Evolutionary conservation across 202 grass and related monocot species (phyloP).

Genomic region (Brachypodium distachyon): DNA sequence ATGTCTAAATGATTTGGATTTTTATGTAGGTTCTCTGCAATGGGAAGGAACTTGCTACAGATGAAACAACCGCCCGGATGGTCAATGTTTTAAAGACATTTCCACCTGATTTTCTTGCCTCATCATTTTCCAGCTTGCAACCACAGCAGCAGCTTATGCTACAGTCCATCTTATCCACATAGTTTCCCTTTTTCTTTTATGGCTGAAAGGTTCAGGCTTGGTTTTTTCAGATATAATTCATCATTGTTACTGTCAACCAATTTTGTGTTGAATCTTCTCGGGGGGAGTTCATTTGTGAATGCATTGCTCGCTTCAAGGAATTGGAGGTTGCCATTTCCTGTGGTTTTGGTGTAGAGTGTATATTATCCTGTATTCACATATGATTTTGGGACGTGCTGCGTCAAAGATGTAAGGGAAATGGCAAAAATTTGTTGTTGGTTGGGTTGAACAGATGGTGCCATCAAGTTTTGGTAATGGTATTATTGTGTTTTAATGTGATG

Average conservation of each 20-base stretch:
- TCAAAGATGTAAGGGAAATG: conserved; percentile 20
- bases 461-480: conserved; percentile 52
- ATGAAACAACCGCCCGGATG: conserved; percentile 58
- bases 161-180: conserved; percentile 73
- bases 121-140: conserved; percentile 72
- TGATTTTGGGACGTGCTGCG: conserved; percentile 32
- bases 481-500: conserved; percentile 2
- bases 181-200: neutral
- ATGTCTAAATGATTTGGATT: neutral
- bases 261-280: conserved; percentile 41
- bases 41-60: conserved; percentile 66
- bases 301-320: conserved; percentile 31
- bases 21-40: conserved; percentile 52
- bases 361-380: conserved; percentile 51
- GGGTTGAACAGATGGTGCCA: conserved; percentile 25
- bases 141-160: conserved; percentile 80
- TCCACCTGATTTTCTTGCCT: conserved; percentile 69
- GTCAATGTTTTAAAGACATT: conserved; percentile 69
- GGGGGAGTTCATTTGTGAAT: conserved; percentile 56
- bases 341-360: conserved; percentile 55
- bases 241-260: conserved; percentile 35
- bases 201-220: conserved; percentile 12
- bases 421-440: conserved; percentile 20
- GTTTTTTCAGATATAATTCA: conserved; percentile 32
- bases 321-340: conserved; percentile 14